Percentiles rank a stretch among this genome's conserved stretches.
Evolutionary conservation across 2,329 filamentous ascomycete genomes (phyloP).

Genomic region (Furcasterigmium sp.): DNA sequence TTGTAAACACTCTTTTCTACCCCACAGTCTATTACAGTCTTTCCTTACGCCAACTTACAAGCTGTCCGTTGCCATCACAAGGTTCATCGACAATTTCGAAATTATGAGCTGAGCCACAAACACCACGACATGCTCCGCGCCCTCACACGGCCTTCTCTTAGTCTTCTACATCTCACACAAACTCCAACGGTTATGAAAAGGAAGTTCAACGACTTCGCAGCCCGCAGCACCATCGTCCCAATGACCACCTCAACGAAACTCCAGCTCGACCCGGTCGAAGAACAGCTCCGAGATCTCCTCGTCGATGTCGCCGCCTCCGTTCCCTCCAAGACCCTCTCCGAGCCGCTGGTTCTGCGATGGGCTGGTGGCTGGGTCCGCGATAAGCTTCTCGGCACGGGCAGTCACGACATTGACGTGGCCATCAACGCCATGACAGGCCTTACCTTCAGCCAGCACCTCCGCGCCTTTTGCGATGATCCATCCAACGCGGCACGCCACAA

Average conservation of each 20-base stretch:
- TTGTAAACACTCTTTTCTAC: too few relatives aligned
- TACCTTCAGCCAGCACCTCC: slow-evolving; percentile 65
- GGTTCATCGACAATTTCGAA: too few relatives aligned
- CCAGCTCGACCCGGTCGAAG: slow-evolving; percentile 63
- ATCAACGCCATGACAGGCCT: slow-evolving; percentile 83
- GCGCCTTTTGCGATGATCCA: slow-evolving; percentile 59
- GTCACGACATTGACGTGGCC: slow-evolving; percentile 79
- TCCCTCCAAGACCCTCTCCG: slow-evolving; percentile 41
- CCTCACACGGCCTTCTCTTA: neutral
- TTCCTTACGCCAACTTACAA: too few relatives aligned
- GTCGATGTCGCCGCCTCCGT: slow-evolving; percentile 76
- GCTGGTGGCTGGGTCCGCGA: slow-evolving; percentile 87
- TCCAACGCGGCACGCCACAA: slow-evolving; percentile 58
- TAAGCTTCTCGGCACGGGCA: slow-evolving; percentile 67
- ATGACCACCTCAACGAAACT: slow-evolving; percentile 21
- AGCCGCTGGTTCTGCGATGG: slow-evolving; percentile 65
- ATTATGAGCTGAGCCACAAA: neutral
- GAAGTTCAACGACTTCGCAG: slow-evolving; percentile 8
- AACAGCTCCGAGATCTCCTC: slow-evolving; percentile 67
- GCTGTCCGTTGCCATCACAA: too few relatives aligned
- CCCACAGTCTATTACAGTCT: too few relatives aligned
- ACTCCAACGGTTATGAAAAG: slow-evolving; percentile 9
- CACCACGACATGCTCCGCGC: neutral
- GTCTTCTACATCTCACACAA: neutral
- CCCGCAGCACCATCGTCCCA: slow-evolving; percentile 3